These are phyloP conservation scores for Acacia crassicarpa DNA, from an alignment of 306 rosid species.

Conservation along the genomic window DNA sequence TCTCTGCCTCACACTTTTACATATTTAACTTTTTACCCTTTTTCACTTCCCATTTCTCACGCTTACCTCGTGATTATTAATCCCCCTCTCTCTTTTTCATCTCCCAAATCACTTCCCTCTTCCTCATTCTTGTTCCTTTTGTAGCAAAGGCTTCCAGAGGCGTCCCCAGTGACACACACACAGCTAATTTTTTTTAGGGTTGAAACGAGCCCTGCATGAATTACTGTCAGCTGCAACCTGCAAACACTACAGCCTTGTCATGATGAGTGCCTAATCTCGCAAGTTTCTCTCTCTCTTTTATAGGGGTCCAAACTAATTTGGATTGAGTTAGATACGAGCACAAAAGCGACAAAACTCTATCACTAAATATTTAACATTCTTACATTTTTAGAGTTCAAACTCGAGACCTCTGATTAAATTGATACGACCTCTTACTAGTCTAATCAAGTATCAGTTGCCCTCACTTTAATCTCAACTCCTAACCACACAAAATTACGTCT, in stretches of 20 bases:
- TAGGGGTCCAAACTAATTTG: rapidly evolving
- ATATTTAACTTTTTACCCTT: constrained; percentile 4
- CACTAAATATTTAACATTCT: too few species aligned
- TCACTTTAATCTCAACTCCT: constrained; percentile 21
- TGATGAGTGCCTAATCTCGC: neutral
- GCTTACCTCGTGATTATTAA: constrained; percentile 38
- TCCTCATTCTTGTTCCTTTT: too few species aligned
- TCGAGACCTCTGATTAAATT: too few species aligned
- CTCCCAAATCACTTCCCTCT: constrained; percentile 17
- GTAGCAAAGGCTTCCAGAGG: too few species aligned
- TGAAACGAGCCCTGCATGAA: neutral
- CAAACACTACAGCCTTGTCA: neutral
- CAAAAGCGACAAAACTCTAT: too few species aligned
- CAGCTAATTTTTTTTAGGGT: neutral
- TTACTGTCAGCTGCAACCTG: neutral
- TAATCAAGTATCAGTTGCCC: neutral
- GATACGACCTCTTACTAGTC: too few species aligned
- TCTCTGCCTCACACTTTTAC: constrained; percentile 14
- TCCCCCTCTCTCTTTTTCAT: constrained; percentile 21
- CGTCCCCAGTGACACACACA: too few species aligned
- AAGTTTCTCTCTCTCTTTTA: neutral
- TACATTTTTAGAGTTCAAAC: too few species aligned
- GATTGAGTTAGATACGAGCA: too few species aligned
- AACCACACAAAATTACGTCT: constrained; percentile 2
- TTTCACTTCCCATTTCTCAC: constrained; percentile 27